phyloP scores from a whole-genome alignment of 1,139 yeast genomes.

The Zygoascus hellenicus region DNA sequence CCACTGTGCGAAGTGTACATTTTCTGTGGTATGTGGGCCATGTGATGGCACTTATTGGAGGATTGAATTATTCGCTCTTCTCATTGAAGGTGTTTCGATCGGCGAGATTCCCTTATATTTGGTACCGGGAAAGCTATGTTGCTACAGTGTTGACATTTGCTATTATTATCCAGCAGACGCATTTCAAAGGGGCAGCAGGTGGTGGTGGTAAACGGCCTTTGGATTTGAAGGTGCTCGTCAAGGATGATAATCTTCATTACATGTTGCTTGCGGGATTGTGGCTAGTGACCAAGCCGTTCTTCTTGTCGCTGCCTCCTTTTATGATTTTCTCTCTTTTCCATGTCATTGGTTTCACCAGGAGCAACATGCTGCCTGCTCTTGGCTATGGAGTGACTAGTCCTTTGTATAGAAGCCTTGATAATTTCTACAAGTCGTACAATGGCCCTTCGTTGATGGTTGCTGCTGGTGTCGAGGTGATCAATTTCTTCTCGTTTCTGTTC shows the following conservation, averaged over 20 bases:
- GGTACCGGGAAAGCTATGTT: slow-evolving; percentile 58
- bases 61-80: slow-evolving; percentile 50
- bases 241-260: slow-evolving; percentile 68
- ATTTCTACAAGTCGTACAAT: slow-evolving; percentile 58
- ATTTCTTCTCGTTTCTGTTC: slow-evolving; percentile 46
- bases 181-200: slow-evolving; percentile 28
- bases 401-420: slow-evolving; percentile 41
- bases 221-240: slow-evolving; percentile 22
- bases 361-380: slow-evolving; percentile 61
- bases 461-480: slow-evolving; percentile 59
- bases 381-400: slow-evolving; percentile 43
- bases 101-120: slow-evolving; percentile 37
- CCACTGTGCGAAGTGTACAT: slow-evolving; percentile 39
- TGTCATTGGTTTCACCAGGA: slow-evolving; percentile 58
- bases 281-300: slow-evolving; percentile 48
- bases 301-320: slow-evolving; percentile 59
- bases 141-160: slow-evolving; percentile 74
- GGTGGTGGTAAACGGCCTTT: slow-evolving; percentile 21
- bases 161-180: slow-evolving; percentile 60
- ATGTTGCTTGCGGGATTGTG: slow-evolving; percentile 52
- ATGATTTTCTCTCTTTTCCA: slow-evolving; percentile 68
- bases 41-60: slow-evolving; percentile 51
- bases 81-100: slow-evolving; percentile 27
- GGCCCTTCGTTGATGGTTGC: slow-evolving; percentile 67
- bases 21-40: slow-evolving; percentile 60